Conservation (phyloP, 1,284 basidiomycete species). For the Rhodotorula sp. region DNA sequence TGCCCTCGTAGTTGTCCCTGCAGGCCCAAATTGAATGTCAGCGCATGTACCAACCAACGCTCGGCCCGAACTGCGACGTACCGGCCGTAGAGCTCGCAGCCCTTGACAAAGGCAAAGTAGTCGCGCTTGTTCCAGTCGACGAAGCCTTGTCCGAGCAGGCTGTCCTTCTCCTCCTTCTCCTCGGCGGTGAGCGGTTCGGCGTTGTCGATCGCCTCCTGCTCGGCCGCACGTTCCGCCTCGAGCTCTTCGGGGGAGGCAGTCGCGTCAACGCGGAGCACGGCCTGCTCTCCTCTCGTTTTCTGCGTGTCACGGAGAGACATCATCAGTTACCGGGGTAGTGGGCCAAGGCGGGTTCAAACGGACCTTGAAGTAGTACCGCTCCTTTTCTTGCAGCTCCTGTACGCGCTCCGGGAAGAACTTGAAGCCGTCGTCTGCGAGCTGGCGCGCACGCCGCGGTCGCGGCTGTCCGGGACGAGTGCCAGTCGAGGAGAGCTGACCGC, state of each 20-base stretch:
- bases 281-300: conserved; percentile 63
- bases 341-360: conserved; percentile 51
- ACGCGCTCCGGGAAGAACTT: conserved; percentile 91
- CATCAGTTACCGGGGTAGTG: conserved; percentile 8
- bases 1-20: conserved; percentile 69
- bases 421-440: conserved; percentile 67
- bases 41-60: background rate
- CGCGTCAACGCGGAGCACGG: conserved; percentile 62
- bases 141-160: conserved; percentile 73
- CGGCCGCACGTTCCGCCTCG: conserved; percentile 73
- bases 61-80: conserved; percentile 10
- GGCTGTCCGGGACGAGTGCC: conserved; percentile 53
- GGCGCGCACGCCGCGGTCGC: background rate
- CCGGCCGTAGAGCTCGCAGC: conserved; percentile 81
- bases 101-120: conserved; percentile 86
- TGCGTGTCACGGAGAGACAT: conserved; percentile 44
- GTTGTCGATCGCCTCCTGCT: conserved; percentile 80
- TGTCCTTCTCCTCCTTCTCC: conserved; percentile 70
- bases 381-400: conserved; percentile 80
- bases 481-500: conserved; percentile 48
- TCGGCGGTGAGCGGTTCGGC: conserved; percentile 86
- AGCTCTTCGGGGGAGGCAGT: conserved; percentile 75
- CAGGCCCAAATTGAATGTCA: background rate
- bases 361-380: conserved; percentile 70
- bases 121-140: conserved; percentile 87